Evolutionary conservation across 2,329 filamentous ascomycete species (phyloP).

Genomic region (Aspergillus tubingensis): DNA sequence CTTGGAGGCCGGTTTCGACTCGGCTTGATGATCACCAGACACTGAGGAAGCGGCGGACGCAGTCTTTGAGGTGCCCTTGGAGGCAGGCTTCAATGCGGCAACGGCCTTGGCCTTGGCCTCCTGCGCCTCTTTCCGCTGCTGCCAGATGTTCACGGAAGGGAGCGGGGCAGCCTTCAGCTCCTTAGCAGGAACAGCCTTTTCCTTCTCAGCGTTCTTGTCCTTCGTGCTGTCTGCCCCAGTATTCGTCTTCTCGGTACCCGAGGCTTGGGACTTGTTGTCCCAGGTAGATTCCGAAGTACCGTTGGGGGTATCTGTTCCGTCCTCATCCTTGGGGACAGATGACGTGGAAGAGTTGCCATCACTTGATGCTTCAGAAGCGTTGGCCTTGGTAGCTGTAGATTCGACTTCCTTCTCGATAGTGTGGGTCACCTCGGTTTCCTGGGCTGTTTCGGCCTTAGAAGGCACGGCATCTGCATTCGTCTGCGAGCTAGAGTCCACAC

Average conservation of each 20-base stretch:
- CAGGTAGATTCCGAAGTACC: slow-evolving; percentile 67
- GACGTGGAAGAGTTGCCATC: slow-evolving; percentile 56
- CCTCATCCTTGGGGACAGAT: slow-evolving; percentile 60
- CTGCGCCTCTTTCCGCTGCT: slow-evolving; percentile 70
- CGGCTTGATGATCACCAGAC: slow-evolving; percentile 41
- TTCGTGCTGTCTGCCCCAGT: slow-evolving; percentile 49
- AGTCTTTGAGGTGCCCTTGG: slow-evolving; percentile 31
- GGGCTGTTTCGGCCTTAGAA: slow-evolving; percentile 50
- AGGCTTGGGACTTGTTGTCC: slow-evolving; percentile 65
- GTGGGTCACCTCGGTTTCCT: slow-evolving; percentile 40
- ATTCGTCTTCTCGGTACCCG: slow-evolving; percentile 59
- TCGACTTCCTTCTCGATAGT: slow-evolving; percentile 38
- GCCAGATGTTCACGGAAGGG: slow-evolving; percentile 86
- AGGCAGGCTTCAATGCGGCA: slow-evolving; percentile 27
- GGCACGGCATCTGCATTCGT: slow-evolving; percentile 32
- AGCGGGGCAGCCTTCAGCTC: slow-evolving; percentile 78
- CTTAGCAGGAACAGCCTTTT: slow-evolving; percentile 60
- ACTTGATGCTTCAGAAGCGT: slow-evolving; percentile 49
- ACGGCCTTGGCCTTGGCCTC: slow-evolving; percentile 52
- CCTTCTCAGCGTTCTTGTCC: slow-evolving; percentile 61
- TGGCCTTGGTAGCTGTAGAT: slow-evolving; percentile 34
- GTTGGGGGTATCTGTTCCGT: slow-evolving; percentile 63
- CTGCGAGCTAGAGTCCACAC: slow-evolving; percentile 32
- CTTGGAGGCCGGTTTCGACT: slow-evolving; percentile 42
- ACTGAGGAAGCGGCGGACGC: slow-evolving; percentile 29